Evolutionary conservation across 352 stramenopile genomes (phyloP), one percentile per base, ranked within the genome.

Genomic region (Pythium brachiatum): DNA sequence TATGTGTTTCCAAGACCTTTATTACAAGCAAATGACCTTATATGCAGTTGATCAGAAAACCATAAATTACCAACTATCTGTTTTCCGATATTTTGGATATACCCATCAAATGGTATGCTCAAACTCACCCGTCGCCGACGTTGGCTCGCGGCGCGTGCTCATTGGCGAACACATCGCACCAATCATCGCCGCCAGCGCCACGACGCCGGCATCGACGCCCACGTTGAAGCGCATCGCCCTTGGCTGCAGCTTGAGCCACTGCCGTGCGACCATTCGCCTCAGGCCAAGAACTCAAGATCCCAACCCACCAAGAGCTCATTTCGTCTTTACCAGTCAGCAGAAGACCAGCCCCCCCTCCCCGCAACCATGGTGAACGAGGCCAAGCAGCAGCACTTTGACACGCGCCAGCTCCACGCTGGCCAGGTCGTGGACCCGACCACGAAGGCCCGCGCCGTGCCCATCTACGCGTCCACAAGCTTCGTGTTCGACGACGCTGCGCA

Each of bases 381-480:
- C 51, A 34, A 34, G 31, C 51, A 57, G 51, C 51, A 47, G 26
- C 51, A 57, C 51, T 57, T 31, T 31, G 29, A 57, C 51, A 57
- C 51, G 51, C 51, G 51, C 51, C 51, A 57, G 51, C 51, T 57
- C 27, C 51, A 57, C 51, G 51, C 51, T 18, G 51, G 51, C 29
- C 51, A 57, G 51, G 51, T 57, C 25, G 25, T 38, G 29, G 51
- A 57, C 31, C 51, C 51, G 51, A 46, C 51, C 51, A 57, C 51
- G 7, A 57, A 57, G n/a, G 51, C 51, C 13, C 51, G 27, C 27
- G 51, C 51, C 51, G 51, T 57, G 16, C 51, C 51, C 18, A 57
- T 57, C 51, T 57, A 57, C 51, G 51, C 51, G 51, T 47, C 29
- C 51, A 57, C 51, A 31, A 57, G 51, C 51, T 57, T 57, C 23